phyloP scores from a whole-genome alignment of 371 early-diverging fungal genomes.

The Blastocladiella emersonii region DNA sequence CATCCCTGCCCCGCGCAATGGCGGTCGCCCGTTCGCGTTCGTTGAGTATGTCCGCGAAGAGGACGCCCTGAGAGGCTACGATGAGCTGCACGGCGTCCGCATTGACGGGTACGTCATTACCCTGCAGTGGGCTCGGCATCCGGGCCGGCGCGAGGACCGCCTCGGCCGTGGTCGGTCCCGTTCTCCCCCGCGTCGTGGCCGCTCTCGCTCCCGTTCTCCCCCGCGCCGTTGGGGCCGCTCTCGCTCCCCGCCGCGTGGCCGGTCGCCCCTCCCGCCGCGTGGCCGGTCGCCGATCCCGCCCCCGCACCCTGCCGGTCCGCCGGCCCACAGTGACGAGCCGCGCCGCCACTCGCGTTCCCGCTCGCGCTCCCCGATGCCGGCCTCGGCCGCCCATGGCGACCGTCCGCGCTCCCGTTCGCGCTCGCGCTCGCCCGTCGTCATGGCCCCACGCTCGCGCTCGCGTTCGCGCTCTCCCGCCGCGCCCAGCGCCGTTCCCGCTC shows the following conservation, averaged over 20 bases:
- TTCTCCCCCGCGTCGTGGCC: slow-evolving; percentile 18
- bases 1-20: slow-evolving; percentile 60
- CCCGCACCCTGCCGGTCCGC: slow-evolving; percentile 5
- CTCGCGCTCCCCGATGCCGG: too few species aligned
- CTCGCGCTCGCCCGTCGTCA: neutral
- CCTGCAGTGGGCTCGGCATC: slow-evolving; percentile 64
- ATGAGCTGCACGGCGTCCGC: slow-evolving; percentile 72
- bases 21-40: slow-evolving; percentile 68
- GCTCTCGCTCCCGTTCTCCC: slow-evolving; percentile 3
- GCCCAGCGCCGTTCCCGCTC: too few species aligned
- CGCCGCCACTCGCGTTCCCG: too few species aligned
- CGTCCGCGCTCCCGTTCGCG: slow-evolving; percentile 6
- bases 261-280: slow-evolving; percentile 11
- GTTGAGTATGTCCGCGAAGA: slow-evolving; percentile 78
- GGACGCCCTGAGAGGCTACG: slow-evolving; percentile 76
- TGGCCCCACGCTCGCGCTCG: slow-evolving; percentile 5
- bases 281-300: slow-evolving; percentile 11
- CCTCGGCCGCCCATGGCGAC: too few species aligned
- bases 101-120: slow-evolving; percentile 63
- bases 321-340: too few species aligned
- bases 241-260: slow-evolving; percentile 19
- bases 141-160: slow-evolving; percentile 20
- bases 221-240: neutral
- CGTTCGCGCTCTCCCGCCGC: slow-evolving; percentile 14
- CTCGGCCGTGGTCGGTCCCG: slow-evolving; percentile 17